Conservation (phyloP, 257 asterid species). For the Nyctanthes arbortristis region DNA sequence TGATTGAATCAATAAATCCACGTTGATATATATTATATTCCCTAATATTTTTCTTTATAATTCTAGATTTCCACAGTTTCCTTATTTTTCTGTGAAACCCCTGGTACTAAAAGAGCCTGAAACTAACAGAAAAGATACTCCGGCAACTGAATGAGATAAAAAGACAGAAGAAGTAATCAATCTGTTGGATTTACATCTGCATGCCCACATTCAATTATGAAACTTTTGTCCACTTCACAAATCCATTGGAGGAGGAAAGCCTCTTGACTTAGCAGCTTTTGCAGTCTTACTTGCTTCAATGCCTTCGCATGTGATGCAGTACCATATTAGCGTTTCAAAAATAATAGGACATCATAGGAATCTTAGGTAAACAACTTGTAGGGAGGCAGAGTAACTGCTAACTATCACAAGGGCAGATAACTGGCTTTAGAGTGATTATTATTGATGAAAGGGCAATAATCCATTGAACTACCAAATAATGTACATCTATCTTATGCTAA, state of each 20-base stretch:
- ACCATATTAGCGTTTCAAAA: neutral
- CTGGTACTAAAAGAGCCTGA: neutral
- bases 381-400: neutral
- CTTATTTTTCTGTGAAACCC: neutral
- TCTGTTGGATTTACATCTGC: neutral
- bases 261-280: neutral
- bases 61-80: constrained; percentile 1
- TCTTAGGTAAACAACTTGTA: neutral
- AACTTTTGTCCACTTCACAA: neutral
- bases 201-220: neutral
- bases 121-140: neutral
- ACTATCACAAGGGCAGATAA: neutral
- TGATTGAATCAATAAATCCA: neutral
- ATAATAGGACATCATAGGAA: neutral
- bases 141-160: neutral
- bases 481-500: neutral
- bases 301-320: neutral
- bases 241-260: neutral
- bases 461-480: neutral
- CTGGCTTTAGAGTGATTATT: neutral
- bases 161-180: neutral
- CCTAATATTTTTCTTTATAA: neutral
- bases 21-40: neutral
- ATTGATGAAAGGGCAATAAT: neutral
- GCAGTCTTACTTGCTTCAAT: neutral